Conservation (phyloP, 371 early-diverging fungal genomes). For the Syncephalastrum monosporum region DNA sequence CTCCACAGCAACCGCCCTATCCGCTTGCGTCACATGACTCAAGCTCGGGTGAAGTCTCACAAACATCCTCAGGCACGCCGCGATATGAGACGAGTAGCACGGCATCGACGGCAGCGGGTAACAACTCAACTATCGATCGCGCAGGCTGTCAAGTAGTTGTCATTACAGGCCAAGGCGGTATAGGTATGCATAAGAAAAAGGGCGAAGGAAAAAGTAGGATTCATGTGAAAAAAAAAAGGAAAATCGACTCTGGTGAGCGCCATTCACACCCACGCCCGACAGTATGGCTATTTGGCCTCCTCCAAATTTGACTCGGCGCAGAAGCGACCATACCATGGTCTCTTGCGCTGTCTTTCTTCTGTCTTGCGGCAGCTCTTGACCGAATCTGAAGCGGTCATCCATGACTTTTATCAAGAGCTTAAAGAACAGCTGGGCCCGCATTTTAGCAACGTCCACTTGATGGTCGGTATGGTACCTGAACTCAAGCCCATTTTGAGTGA, state of each 20-base stretch:
- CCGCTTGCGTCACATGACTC: too few species aligned
- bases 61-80: too few species aligned
- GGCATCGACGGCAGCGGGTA: too few species aligned
- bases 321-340: slow-evolving; percentile 42
- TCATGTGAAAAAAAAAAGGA: slow-evolving; percentile 5
- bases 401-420: slow-evolving; percentile 34
- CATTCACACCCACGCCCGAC: slow-evolving; percentile 35
- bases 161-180: slow-evolving; percentile 40
- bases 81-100: too few species aligned
- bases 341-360: slow-evolving; percentile 39
- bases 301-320: slow-evolving; percentile 47
- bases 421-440: slow-evolving; percentile 41
- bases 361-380: slow-evolving; percentile 41
- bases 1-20: too few species aligned
- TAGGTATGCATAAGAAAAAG: slow-evolving; percentile 16
- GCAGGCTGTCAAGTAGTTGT: slow-evolving; percentile 31
- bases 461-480: slow-evolving; percentile 47
- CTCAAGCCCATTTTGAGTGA: slow-evolving; percentile 35
- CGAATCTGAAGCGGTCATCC: slow-evolving; percentile 40
- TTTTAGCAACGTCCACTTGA: slow-evolving; percentile 34
- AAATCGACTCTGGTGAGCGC: slow-evolving; percentile 37
- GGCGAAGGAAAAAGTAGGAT: too few species aligned
- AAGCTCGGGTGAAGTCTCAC: too few species aligned
- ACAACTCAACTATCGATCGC: too few species aligned
- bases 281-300: slow-evolving; percentile 39